A percentile compares a stretch with the other conserved stretches of the same genome.
phyloP scores from a whole-genome alignment of 805 yeast species.

The Aciculoconidium aculeatum region DNA sequence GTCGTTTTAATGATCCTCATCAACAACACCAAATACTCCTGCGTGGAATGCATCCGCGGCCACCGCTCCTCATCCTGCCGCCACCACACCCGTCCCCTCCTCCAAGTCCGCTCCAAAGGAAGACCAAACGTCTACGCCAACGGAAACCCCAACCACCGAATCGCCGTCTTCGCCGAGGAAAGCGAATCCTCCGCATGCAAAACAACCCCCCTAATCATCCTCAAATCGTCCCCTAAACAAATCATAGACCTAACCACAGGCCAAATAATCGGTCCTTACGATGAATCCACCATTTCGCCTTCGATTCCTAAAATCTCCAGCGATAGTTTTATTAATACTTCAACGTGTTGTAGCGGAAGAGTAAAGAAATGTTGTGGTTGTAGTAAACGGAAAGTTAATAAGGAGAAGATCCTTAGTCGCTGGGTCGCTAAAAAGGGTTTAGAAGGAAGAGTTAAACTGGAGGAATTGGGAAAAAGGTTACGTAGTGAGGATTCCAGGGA shows the following conservation, averaged over 20 bases:
- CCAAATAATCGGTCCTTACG: constrained; percentile 34
- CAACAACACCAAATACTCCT: constrained; percentile 75
- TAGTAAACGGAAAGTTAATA: constrained; percentile 23
- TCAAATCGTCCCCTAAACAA: constrained; percentile 34
- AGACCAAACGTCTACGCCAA: constrained; percentile 62
- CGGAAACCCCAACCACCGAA: constrained; percentile 45
- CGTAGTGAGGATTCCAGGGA: too few species aligned
- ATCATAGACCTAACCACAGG: constrained; percentile 33
- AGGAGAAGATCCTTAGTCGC: constrained; percentile 31
- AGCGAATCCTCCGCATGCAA: constrained; percentile 9
- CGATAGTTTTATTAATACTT: constrained; percentile 29
- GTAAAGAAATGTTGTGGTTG: constrained; percentile 25
- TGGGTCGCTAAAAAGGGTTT: too few species aligned
- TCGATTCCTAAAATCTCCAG: constrained; percentile 21
- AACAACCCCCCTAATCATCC: constrained; percentile 24
- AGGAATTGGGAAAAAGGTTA: too few species aligned
- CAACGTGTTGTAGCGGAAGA: constrained; percentile 27
- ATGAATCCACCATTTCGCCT: constrained; percentile 15
- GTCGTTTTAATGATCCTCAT: constrained; percentile 86
- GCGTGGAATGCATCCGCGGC: constrained; percentile 85
- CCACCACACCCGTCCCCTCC: constrained; percentile 73
- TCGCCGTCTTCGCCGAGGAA: constrained; percentile 53
- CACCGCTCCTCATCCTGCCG: constrained; percentile 85
- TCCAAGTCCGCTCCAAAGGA: constrained; percentile 87
- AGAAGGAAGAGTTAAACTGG: too few species aligned